These are phyloP conservation scores for Colletotrichum musicola DNA, from an alignment of 2,329 filamentous ascomycete genomes.

Conservation along the genomic window DNA sequence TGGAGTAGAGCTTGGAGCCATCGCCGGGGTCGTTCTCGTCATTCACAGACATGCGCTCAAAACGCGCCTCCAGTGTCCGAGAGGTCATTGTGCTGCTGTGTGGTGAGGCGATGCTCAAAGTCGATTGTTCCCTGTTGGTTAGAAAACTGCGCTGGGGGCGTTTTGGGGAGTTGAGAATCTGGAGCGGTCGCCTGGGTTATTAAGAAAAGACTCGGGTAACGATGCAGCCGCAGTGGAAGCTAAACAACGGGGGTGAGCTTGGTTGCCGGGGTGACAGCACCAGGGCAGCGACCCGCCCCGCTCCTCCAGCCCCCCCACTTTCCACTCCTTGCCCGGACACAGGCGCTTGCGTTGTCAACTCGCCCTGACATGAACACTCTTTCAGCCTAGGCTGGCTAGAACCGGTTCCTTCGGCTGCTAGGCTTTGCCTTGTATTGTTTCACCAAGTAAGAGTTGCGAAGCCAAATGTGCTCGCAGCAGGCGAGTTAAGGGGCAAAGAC, in stretches of 20 bases:
- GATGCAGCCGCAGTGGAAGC: constrained; percentile 29
- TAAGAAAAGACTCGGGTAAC: constrained; percentile 32
- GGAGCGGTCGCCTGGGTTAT: constrained; percentile 23
- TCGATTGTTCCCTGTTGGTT: constrained; percentile 37
- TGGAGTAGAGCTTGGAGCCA: constrained; percentile 70
- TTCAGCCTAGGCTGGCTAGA: background rate
- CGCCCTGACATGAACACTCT: constrained; percentile 12
- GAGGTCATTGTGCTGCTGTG: constrained; percentile 71
- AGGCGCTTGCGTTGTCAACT: constrained; percentile 31
- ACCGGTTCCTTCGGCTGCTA: background rate
- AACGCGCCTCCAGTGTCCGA: constrained; percentile 84
- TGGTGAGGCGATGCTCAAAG: constrained; percentile 24
- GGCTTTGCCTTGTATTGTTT: constrained; percentile 1
- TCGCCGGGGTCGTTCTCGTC: constrained; percentile 83
- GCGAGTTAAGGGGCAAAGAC: no score
- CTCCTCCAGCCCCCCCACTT: constrained; percentile 32
- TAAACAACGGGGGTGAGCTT: constrained; percentile 32
- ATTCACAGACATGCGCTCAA: constrained; percentile 90
- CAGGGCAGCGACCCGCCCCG: constrained; percentile 37
- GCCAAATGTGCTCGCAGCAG: no score
- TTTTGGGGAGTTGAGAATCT: constrained; percentile 10
- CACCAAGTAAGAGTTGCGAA: no score
- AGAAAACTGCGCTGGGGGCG: constrained; percentile 25
- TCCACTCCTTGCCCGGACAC: constrained; percentile 16
- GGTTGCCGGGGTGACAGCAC: constrained; percentile 37